Evolutionary conservation across 306 rosid species (phyloP), one percentile per base, ranked within the genome.

Genomic region (Prunus mira): DNA sequence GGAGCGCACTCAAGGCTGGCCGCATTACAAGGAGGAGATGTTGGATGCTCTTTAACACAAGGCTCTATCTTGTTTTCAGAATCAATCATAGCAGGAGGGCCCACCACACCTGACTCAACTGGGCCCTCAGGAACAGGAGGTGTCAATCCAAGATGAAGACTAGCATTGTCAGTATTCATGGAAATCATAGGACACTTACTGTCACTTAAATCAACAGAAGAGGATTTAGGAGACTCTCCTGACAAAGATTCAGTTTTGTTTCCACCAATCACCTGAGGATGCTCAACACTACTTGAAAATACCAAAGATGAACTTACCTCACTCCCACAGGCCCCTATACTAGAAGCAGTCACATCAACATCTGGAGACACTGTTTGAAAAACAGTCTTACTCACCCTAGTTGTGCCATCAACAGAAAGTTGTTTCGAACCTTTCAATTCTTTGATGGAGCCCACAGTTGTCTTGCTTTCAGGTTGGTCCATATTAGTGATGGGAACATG

Each of bases 361-460:
- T 67, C 78, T 38, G 71, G 71, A 76, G 80, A 41, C 64, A 71
- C 66, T 79, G 47, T 66, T 82, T 76, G 84, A 72, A 63, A 70
- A 83, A 58, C 69, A 67, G 81, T 74, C 80, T 78, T 79, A 79
- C 78, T 55, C 73, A 19, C 77, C 65, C 17, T 43, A 65, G 58
- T 32, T 51, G 71, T 76, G 67, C 75, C 76, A 55, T 81, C 81
- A 75, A 62, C 69, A 82, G 71, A 82, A 38, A 27, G 61, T 56
- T 82, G 82, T 22, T 62, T 69, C 64, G 81, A 60, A 60, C 78
- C 89, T 57, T 46, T 79, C 78, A 82, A 76, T 82, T 82, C 82
- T 63, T 69, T 75, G 28, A 72, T 77, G 76, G 80, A 69, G 76
- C 70, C 73, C 25, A 83, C 62, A 55, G 54, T 15, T 10, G 69